Evolutionary conservation across 1,284 basidiomycete genomes (phyloP), one percentile per base, ranked within the genome.

Genomic region (Cutaneotrichosporon sp.): DNA sequence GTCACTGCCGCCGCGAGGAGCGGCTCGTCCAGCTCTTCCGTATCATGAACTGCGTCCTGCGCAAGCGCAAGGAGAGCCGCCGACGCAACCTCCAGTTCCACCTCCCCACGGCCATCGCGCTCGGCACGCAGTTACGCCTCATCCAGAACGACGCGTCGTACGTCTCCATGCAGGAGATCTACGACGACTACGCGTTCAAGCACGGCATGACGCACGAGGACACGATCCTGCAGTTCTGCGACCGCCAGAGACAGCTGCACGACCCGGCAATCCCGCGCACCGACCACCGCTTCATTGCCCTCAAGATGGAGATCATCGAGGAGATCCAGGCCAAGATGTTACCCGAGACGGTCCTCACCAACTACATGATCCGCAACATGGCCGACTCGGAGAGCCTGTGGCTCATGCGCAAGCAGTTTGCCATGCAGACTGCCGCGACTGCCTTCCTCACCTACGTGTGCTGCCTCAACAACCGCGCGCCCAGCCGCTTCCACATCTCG

Each of bases 321-420:
- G 97, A 99, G 80, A 87, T 99, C 25, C 84, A 87, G 63, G 80
- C 85, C 43, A 99, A 99, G 81, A 87, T 94, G 81, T 85, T 97
- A 24, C 95, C 97, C 4, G 92, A 97, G 60, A 90, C 89, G 62
- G 85, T 99, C 42, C 82, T 99, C 34, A 87, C 87, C 58, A 89
- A 88, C 68, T 99, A 93, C 77, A 91, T 99, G 88, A 84, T 88
- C 49, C 86, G 86, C 54, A 89, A 89, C 25, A 97, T 97, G 91
- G 82, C 84, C 29, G 86, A 85, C 5, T 88, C 95, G 1, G 87
- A 87, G 62, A 93, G 97, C 69, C 84, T 99, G 6, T 99, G 95
- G 95, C 86, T 92, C 65, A 92, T 98, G 87, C 87, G 97, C 66
- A 99, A 97, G 82, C 93, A 97, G 78, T 97, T 99, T 79, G 89